phyloP scores from a whole-genome alignment of 192 early-diverging fungal species.

The Coemansia guatemalensis region DNA sequence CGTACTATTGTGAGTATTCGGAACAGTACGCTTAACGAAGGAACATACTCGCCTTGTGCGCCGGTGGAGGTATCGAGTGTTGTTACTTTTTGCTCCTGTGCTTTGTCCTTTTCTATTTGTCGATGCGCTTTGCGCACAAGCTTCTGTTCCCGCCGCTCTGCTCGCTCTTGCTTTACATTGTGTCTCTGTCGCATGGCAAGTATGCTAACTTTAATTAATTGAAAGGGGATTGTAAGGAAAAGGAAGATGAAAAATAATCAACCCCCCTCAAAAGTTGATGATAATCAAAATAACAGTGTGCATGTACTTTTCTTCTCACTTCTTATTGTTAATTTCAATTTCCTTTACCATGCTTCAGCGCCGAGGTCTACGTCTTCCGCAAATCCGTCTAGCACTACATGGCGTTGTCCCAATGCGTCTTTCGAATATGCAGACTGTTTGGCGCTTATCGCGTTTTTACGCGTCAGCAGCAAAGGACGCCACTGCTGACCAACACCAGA shows the following conservation, averaged over 20 bases:
- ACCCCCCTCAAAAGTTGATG: no score
- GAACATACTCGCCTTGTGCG: constrained; percentile 12
- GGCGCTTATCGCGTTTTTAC: background rate
- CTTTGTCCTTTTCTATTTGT: background rate
- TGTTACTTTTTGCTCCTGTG: background rate
- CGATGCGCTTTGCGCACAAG: constrained; percentile 1
- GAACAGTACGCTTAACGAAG: constrained; percentile 24
- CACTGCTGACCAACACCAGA: background rate
- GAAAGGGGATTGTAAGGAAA: no score
- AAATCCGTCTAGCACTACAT: background rate
- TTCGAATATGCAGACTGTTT: background rate
- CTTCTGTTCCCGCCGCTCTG: constrained; percentile 11
- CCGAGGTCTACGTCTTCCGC: background rate
- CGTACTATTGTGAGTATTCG: constrained; percentile 28
- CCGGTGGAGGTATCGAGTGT: background rate
- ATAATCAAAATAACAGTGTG: no score
- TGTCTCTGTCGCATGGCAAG: constrained; percentile 3
- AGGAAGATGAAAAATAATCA: no score
- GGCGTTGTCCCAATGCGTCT: background rate
- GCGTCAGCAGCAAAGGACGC: background rate
- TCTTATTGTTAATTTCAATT: background rate
- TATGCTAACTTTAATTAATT: background rate
- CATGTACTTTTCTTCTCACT: background rate
- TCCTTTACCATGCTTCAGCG: background rate
- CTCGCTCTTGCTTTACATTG: constrained; percentile 15